These are phyloP conservation scores for Radiomyces spectabilis DNA, from an alignment of 192 early-diverging fungal genomes.

Conservation along the genomic window DNA sequence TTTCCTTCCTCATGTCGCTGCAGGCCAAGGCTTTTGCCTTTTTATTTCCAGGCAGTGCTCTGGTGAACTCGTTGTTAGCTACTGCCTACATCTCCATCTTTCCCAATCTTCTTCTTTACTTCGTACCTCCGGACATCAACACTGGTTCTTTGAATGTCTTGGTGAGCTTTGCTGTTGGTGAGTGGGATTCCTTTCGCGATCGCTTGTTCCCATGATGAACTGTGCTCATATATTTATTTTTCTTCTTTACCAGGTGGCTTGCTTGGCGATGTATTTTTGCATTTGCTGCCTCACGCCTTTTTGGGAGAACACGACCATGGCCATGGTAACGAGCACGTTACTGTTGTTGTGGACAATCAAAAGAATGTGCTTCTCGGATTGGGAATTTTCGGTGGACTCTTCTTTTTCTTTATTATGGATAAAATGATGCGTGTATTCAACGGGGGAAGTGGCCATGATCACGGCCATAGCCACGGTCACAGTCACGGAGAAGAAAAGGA, in stretches of 20 bases:
- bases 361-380: slow-evolving; percentile 64
- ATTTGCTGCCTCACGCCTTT: slow-evolving; percentile 75
- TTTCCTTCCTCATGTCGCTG: slow-evolving; percentile 16
- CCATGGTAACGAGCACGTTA: slow-evolving; percentile 27
- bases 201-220: background rate
- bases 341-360: slow-evolving; percentile 33
- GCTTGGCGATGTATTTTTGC: slow-evolving; percentile 79
- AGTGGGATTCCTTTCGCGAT: background rate
- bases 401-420: slow-evolving; percentile 73
- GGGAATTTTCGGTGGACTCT: slow-evolving; percentile 68
- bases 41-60: slow-evolving; percentile 48
- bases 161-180: slow-evolving; percentile 79
- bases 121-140: slow-evolving; percentile 63
- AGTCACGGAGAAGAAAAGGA: too few relatives aligned
- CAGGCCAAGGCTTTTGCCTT: slow-evolving; percentile 37
- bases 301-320: slow-evolving; percentile 35
- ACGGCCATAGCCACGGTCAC: slow-evolving; percentile 51
- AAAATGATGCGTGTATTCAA: slow-evolving; percentile 77
- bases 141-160: slow-evolving; percentile 58
- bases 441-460: slow-evolving; percentile 48
- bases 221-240: background rate
- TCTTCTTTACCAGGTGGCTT: slow-evolving; percentile 45
- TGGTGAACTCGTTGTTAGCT: slow-evolving; percentile 60
- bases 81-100: slow-evolving; percentile 79
- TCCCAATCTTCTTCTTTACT: slow-evolving; percentile 72